Conservation (phyloP, 1,284 basidiomycete genomes). For the Ustilago cynodontis region DNA sequence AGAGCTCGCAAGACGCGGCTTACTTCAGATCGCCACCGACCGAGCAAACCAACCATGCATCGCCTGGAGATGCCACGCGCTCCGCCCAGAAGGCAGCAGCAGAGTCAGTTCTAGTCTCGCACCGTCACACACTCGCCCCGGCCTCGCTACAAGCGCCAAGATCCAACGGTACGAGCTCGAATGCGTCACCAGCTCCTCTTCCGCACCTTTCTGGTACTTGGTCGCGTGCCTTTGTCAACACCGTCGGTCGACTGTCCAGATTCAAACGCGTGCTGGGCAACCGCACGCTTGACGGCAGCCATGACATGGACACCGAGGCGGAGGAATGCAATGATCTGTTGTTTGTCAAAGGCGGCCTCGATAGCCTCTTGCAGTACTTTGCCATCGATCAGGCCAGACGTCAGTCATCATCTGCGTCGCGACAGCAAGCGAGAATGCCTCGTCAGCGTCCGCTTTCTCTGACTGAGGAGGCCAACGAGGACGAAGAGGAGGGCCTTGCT, state of each 20-base stretch:
- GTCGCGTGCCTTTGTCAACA: slow-evolving; percentile 82
- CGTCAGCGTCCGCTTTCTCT: slow-evolving; percentile 33
- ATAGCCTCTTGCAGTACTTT: slow-evolving; percentile 56
- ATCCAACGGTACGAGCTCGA: neutral
- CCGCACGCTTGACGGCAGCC: slow-evolving; percentile 25
- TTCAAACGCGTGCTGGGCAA: slow-evolving; percentile 78
- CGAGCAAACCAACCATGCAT: slow-evolving; percentile 7
- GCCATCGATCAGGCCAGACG: slow-evolving; percentile 33
- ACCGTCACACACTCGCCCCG: slow-evolving; percentile 34
- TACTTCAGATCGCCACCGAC: slow-evolving; percentile 16
- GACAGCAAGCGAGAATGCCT: slow-evolving; percentile 6
- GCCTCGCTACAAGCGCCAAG: neutral
- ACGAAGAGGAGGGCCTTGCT: slow-evolving; percentile 36
- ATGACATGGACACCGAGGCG: slow-evolving; percentile 56
- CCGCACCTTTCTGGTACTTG: slow-evolving; percentile 73
- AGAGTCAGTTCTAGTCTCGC: slow-evolving; percentile 45
- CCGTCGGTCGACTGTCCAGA: slow-evolving; percentile 82
- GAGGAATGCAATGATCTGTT: slow-evolving; percentile 71
- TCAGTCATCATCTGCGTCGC: slow-evolving; percentile 13
- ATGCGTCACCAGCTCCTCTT: slow-evolving; percentile 42
- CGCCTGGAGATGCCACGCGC: slow-evolving; percentile 20
- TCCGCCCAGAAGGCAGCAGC: slow-evolving; percentile 43
- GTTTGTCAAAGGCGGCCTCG: slow-evolving; percentile 57
- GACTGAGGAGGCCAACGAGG: slow-evolving; percentile 41
- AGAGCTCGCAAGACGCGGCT: slow-evolving; percentile 22